phyloP scores from a whole-genome alignment of 257 asterid species.

The Ophiorrhiza pumila region DNA sequence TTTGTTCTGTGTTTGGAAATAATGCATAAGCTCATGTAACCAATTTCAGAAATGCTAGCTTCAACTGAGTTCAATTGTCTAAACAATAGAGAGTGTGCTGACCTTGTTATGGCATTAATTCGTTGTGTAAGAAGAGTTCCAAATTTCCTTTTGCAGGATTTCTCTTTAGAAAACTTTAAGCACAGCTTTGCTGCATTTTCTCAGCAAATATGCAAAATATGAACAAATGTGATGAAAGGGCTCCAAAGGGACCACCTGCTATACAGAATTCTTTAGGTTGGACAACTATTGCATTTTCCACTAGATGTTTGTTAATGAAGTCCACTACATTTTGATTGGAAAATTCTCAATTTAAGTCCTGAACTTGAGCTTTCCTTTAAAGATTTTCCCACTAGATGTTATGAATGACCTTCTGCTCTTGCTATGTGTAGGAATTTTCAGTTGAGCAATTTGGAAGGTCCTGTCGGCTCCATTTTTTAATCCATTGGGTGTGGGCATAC shows the following conservation, averaged over 20 bases:
- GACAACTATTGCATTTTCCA: constrained; percentile 21
- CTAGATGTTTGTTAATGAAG: not conserved
- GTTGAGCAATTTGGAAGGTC: constrained; percentile 52
- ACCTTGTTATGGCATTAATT: constrained; percentile 11
- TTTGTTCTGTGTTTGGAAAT: not conserved
- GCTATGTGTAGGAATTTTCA: constrained; percentile 61
- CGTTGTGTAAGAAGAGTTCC: constrained; percentile 22
- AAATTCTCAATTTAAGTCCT: not conserved
- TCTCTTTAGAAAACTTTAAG: constrained; percentile 64
- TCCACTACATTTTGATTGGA: not conserved
- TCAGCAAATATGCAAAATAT: constrained; percentile 41
- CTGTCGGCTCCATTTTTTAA: constrained; percentile 50
- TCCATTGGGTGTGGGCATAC: constrained; percentile 55
- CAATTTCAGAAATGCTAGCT: not conserved
- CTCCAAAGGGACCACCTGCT: constrained; percentile 24
- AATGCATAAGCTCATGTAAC: not conserved
- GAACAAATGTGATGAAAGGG: constrained; percentile 42
- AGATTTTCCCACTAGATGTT: not conserved
- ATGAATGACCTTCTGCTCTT: constrained; percentile 18
- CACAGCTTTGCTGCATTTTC: constrained; percentile 58
- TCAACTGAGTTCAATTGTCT: not conserved
- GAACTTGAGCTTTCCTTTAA: not conserved
- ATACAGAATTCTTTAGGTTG: constrained; percentile 42
- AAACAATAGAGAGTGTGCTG: constrained; percentile 1
- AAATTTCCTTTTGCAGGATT: constrained; percentile 68